phyloP scores from a whole-genome alignment of 768 basidiomycete genomes.

The Rhizopogon vinicolor region DNA sequence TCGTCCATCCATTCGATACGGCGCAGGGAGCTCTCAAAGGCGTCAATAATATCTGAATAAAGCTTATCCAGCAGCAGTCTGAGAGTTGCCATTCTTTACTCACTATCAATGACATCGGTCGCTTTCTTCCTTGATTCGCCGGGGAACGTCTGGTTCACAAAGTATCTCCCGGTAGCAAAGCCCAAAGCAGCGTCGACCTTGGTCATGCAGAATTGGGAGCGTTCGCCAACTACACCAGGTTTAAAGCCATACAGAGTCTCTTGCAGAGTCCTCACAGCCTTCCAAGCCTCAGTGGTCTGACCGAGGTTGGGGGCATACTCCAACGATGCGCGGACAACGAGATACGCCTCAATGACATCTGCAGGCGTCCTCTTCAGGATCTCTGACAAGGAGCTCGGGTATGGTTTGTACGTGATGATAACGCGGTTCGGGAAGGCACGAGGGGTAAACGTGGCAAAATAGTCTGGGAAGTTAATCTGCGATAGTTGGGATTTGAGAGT shows the following conservation, averaged over 20 bases:
- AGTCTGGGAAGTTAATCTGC: slow-evolving; percentile 79
- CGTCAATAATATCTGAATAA: slow-evolving; percentile 62
- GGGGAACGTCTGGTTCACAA: slow-evolving; percentile 79
- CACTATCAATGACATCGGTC: slow-evolving; percentile 78
- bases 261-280: slow-evolving; percentile 61
- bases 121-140: slow-evolving; percentile 77
- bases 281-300: slow-evolving; percentile 71
- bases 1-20: slow-evolving; percentile 91
- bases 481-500: slow-evolving; percentile 67
- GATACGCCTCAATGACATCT: slow-evolving; percentile 81
- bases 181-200: slow-evolving; percentile 72
- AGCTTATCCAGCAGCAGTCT: slow-evolving; percentile 8
- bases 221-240: slow-evolving; percentile 78
- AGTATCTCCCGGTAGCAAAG: slow-evolving; percentile 87
- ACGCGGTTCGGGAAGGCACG: slow-evolving; percentile 71
- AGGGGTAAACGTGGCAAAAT: slow-evolving; percentile 81
- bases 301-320: slow-evolving; percentile 69
- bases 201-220: slow-evolving; percentile 78
- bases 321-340: slow-evolving; percentile 73
- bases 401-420: slow-evolving; percentile 81
- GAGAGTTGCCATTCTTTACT: slow-evolving; percentile 2
- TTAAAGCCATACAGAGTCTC: slow-evolving; percentile 81
- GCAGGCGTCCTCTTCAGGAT: slow-evolving; percentile 65
- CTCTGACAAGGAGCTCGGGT: slow-evolving; percentile 57
- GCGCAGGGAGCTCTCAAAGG: slow-evolving; percentile 76